Percentiles rank a stretch among this genome's conserved stretches.
Evolutionary conservation across 495 filamentous ascomycete genomes (phyloP).

Genomic region (Neurospora sp.): DNA sequence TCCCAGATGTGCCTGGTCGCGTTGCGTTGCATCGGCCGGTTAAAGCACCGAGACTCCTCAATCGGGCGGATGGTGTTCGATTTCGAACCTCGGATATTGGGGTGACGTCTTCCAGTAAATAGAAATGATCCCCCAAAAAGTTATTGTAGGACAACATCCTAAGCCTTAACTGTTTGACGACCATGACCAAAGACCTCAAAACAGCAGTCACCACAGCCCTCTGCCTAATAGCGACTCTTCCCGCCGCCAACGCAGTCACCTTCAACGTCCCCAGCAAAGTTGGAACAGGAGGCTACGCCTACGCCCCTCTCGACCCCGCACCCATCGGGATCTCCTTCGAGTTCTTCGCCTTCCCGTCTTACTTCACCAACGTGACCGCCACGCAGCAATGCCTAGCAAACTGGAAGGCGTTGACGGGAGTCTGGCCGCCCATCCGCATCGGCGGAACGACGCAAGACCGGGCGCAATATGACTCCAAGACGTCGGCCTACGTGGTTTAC

Average conservation of each 20-base stretch:
- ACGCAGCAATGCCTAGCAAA: conserved; percentile 47
- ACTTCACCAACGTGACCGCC: conserved; percentile 43
- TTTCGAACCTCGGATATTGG: neutral
- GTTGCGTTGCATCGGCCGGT: conserved; percentile 10
- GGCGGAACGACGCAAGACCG: conserved; percentile 53
- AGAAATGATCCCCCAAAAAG: too few species aligned
- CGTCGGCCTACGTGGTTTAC: conserved; percentile 42
- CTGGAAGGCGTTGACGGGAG: conserved; percentile 41
- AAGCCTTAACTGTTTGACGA: neutral
- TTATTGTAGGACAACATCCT: too few species aligned
- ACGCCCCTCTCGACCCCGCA: conserved; percentile 33
- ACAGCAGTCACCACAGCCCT: neutral
- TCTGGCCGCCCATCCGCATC: conserved; percentile 48
- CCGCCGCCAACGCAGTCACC: conserved; percentile 14
- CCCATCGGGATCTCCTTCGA: conserved; percentile 50
- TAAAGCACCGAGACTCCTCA: conserved; percentile 1
- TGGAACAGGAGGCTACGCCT: conserved; percentile 19
- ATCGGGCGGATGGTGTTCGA: neutral
- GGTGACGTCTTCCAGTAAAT: neutral
- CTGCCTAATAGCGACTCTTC: conserved; percentile 6
- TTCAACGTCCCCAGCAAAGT: conserved; percentile 24
- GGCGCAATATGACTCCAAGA: conserved; percentile 41
- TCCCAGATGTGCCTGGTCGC: neutral
- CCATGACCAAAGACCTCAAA: neutral
- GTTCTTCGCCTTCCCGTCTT: conserved; percentile 51